Conservation (phyloP, 2,329 filamentous ascomycete species). For the Claviceps maximensis region DNA sequence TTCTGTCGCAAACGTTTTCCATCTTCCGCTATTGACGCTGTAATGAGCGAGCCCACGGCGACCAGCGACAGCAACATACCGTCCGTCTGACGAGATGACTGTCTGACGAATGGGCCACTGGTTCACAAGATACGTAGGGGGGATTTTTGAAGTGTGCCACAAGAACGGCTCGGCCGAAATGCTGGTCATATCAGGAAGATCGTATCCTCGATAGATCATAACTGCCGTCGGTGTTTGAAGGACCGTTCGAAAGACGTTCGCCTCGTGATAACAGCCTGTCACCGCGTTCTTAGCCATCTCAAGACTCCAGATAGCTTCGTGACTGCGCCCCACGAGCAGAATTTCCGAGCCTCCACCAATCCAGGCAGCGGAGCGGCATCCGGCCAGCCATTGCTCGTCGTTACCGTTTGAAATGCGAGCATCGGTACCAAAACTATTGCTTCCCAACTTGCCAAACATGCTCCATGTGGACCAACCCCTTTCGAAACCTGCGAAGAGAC, state of each 20-base stretch:
- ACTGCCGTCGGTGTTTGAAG: slow-evolving; percentile 79
- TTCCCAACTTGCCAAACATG: slow-evolving; percentile 84
- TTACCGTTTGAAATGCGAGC: slow-evolving; percentile 49
- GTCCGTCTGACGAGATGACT: slow-evolving; percentile 79
- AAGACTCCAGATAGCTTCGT: slow-evolving; percentile 71
- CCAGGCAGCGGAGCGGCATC: slow-evolving; percentile 70
- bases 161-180: slow-evolving; percentile 84
- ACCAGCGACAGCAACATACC: slow-evolving; percentile 94
- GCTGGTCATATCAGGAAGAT: slow-evolving; percentile 77
- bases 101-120: slow-evolving; percentile 89
- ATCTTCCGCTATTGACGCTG: slow-evolving; percentile 83
- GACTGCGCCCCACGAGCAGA: slow-evolving; percentile 54
- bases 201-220: slow-evolving; percentile 88
- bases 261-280: slow-evolving; percentile 78
- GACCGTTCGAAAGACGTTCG: slow-evolving; percentile 80
- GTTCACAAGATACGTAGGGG: slow-evolving; percentile 68
- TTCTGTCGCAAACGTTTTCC: slow-evolving; percentile 83
- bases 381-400: slow-evolving; percentile 72
- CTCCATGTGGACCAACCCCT: slow-evolving; percentile 95
- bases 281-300: slow-evolving; percentile 94
- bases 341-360: slow-evolving; percentile 79
- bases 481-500: slow-evolving; percentile 84
- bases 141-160: slow-evolving; percentile 90
- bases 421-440: slow-evolving; percentile 69
- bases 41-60: slow-evolving; percentile 87